These are phyloP conservation scores for Raphanus sativus DNA, from an alignment of 345 rosid genomes.

Conservation along the genomic window DNA sequence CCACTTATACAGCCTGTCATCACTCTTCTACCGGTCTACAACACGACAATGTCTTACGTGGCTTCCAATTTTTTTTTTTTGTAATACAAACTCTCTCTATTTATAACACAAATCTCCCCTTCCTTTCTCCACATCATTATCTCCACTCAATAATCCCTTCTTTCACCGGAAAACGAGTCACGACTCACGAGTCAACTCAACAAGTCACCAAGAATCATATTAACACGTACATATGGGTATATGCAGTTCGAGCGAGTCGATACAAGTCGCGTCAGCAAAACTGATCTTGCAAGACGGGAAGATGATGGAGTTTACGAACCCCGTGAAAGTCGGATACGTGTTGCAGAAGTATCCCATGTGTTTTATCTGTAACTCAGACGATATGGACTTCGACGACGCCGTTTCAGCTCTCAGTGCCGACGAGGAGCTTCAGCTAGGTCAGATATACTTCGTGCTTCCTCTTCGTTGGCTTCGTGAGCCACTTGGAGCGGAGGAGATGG, in stretches of 20 bases:
- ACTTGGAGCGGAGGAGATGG: conserved; percentile 84
- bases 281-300: conserved; percentile 76
- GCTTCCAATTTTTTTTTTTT: conserved; percentile 21
- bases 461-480: conserved; percentile 59
- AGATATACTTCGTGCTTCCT: conserved; percentile 82
- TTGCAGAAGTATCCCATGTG: conserved; percentile 54
- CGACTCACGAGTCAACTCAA: conserved; percentile 26
- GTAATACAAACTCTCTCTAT: conserved; percentile 27
- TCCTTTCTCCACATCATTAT: conserved; percentile 19
- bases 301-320: conserved; percentile 70
- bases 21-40: conserved; percentile 23
- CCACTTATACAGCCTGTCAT: conserved; percentile 62
- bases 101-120: not conserved
- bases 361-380: conserved; percentile 93
- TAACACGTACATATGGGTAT: conserved; percentile 59
- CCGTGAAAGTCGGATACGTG: conserved; percentile 74
- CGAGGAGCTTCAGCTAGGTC: conserved; percentile 83
- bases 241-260: conserved; percentile 78
- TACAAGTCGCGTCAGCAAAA: conserved; percentile 74
- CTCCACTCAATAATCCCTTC: not conserved
- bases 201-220: not conserved
- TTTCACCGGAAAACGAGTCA: conserved; percentile 4
- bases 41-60: conserved; percentile 53
- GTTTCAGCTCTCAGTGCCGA: conserved; percentile 61
- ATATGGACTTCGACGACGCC: conserved; percentile 87